Percentiles rank a stretch among this genome's conserved stretches.
phyloP scores from a whole-genome alignment of 1,284 basidiomycete genomes.

The Apiotrichum sp. region DNA sequence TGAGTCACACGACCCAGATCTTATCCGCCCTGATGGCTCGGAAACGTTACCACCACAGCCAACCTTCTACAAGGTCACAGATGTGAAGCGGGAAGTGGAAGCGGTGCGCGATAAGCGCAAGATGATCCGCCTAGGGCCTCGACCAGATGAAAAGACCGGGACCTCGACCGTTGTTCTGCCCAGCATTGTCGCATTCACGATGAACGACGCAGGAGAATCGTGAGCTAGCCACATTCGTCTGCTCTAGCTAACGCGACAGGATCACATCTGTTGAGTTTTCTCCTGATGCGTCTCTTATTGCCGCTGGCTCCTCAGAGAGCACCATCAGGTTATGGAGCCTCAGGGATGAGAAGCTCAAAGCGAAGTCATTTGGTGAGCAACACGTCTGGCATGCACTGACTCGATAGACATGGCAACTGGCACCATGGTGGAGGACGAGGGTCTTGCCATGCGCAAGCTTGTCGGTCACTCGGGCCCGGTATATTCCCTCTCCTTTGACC shows the following conservation, averaged over 20 bases:
- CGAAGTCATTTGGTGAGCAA: conserved; percentile 63
- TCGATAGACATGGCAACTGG: conserved; percentile 26
- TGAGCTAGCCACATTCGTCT: conserved; percentile 46
- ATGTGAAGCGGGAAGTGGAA: conserved; percentile 87
- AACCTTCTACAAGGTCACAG: conserved; percentile 66
- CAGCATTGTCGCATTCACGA: conserved; percentile 84
- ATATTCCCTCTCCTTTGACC: conserved; percentile 90
- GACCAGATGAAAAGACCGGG: conserved; percentile 14
- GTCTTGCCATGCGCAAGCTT: conserved; percentile 77
- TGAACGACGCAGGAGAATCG: conserved; percentile 88
- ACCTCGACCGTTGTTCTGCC: conserved; percentile 53
- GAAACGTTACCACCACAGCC: conserved; percentile 41
- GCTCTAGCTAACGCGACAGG: conserved; percentile 47
- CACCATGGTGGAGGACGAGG: conserved; percentile 60
- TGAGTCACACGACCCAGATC: conserved; percentile 18
- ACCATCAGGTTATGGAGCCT: conserved; percentile 92
- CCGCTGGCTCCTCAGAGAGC: conserved; percentile 92
- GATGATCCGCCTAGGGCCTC: conserved; percentile 76
- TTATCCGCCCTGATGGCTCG: conserved; percentile 31
- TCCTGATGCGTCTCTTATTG: conserved; percentile 86
- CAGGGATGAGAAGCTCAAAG: conserved; percentile 77
- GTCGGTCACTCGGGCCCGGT: conserved; percentile 96
- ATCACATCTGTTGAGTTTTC: conserved; percentile 85
- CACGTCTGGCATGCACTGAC: neutral
- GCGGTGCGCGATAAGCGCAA: conserved; percentile 83